Evolutionary conservation across 805 yeast genomes (phyloP).

Genomic region (Barnettozyma pratensis): DNA sequence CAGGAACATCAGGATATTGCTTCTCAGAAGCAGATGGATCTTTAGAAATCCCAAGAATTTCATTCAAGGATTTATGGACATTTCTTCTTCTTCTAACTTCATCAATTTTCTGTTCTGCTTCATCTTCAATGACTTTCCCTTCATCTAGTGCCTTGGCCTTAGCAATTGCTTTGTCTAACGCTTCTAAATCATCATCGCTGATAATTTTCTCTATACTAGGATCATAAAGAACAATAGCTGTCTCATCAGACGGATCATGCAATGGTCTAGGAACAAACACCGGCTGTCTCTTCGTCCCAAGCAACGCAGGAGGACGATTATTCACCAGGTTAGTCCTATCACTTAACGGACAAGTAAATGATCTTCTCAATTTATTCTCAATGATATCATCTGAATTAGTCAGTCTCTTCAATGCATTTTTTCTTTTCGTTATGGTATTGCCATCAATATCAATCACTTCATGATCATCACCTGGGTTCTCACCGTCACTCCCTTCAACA

Average conservation of each 20-base stretch:
- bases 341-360: constrained; percentile 61
- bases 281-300: constrained; percentile 68
- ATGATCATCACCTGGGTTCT: constrained; percentile 25
- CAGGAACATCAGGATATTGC: constrained; percentile 83
- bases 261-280: constrained; percentile 81
- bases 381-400: constrained; percentile 33
- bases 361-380: constrained; percentile 38
- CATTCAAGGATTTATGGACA: constrained; percentile 66
- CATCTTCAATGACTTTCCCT: constrained; percentile 18
- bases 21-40: constrained; percentile 43
- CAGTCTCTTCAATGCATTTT: constrained; percentile 57
- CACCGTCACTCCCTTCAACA: constrained; percentile 27
- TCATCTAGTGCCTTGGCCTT: constrained; percentile 26
- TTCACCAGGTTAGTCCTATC: constrained; percentile 24
- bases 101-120: constrained; percentile 15
- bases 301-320: constrained; percentile 66
- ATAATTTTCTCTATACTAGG: constrained; percentile 71
- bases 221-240: constrained; percentile 91
- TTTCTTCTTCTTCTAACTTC: constrained; percentile 32
- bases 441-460: constrained; percentile 32
- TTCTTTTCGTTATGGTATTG: constrained; percentile 29
- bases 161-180: constrained; percentile 28
- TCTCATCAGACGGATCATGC: constrained; percentile 92
- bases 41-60: constrained; percentile 67
- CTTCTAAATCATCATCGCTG: constrained; percentile 24